Percentiles rank a stretch among this genome's conserved stretches.
These are phyloP conservation scores for Sphagnum tenellum DNA, from an alignment of 225 moss, liverwort and hornwort species.

Conservation along the genomic window DNA sequence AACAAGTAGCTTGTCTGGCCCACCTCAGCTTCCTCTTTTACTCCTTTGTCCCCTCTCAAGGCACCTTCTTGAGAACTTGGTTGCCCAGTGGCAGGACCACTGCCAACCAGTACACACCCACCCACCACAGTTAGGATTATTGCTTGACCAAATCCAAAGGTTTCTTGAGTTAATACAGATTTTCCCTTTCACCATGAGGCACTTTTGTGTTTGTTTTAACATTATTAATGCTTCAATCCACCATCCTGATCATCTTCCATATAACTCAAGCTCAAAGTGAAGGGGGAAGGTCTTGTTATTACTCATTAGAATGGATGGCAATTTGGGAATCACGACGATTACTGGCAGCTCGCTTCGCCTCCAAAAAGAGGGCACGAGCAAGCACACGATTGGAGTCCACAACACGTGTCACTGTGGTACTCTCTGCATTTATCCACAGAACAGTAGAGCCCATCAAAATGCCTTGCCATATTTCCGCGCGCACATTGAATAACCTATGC, in stretches of 20 bases:
- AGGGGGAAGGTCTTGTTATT: background rate
- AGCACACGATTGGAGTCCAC: slow-evolving; percentile 79
- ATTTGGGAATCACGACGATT: slow-evolving; percentile 21
- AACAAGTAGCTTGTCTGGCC: slow-evolving; percentile 74
- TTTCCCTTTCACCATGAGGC: no score
- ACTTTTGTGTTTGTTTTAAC: no score
- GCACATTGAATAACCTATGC: slow-evolving; percentile 58
- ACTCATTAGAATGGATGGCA: slow-evolving; percentile 35
- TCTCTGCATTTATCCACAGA: slow-evolving; percentile 87
- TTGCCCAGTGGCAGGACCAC: slow-evolving; percentile 6
- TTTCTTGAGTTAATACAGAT: no score
- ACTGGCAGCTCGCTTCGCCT: slow-evolving; percentile 28
- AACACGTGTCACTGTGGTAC: slow-evolving; percentile 60
- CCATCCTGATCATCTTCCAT: no score
- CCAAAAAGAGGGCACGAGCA: slow-evolving; percentile 66
- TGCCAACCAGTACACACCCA: no score
- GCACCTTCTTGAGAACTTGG: slow-evolving; percentile 48
- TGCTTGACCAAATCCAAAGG: no score
- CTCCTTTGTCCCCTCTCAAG: slow-evolving; percentile 87
- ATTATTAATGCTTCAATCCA: no score
- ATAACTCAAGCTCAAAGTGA: no score
- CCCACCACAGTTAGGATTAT: no score
- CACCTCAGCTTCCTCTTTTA: slow-evolving; percentile 68
- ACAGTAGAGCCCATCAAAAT: slow-evolving; percentile 89
- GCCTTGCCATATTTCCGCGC: slow-evolving; percentile 80